Base-by-base conservation (phyloP, 2,329 filamentous ascomycete genomes). In the Fusarium secorum region DNA sequence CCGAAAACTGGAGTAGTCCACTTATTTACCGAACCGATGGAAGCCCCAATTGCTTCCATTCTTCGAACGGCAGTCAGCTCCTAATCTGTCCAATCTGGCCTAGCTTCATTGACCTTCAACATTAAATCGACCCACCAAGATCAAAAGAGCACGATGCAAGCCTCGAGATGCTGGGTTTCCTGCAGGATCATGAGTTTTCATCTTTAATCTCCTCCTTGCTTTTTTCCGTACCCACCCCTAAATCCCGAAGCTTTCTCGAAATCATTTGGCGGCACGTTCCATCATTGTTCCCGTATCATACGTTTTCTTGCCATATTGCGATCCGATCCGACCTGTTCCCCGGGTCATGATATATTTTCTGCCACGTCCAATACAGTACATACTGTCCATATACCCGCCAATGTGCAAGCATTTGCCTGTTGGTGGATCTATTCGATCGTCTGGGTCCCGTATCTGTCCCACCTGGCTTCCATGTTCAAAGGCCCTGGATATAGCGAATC, bases 231-330 rank as follows among this genome's bases (percentile, higher is more conserved):
- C 39, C 48, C 45, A 56, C 48, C 39, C 24, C 30, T n/a, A 49
- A 36, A 41, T 60, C 33, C 41, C 63, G 63, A 55, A 56, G 32
- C 36, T 64, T 39, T 44, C 46, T 61, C 46, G 39, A 71, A 49
- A 48, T 54, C 52, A 42, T 65, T 36, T 52, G 49, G 55, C 52
- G 56, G 54, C 57, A 59, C 68, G 59, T 49, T 51, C 60, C 60
- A 70, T 62, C 60, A 58, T 72, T 53, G 62, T 62, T 68, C 63
- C 53, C 53, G 30, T 46, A 73, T 75, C 74, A 75, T 75, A 75
- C 73, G 65, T 71, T 75, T 72, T 64, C 24, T 45, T 41, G n/a
- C 49, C 36, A 42, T 46, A 52, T 41, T 64, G 26, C 46, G 42
- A 58, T 44, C 46, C 52, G 61, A 64, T 48, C 35, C 60, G 53